Conservation (phyloP, 495 filamentous ascomycete species). For the Bacidia gigantensis region DNA sequence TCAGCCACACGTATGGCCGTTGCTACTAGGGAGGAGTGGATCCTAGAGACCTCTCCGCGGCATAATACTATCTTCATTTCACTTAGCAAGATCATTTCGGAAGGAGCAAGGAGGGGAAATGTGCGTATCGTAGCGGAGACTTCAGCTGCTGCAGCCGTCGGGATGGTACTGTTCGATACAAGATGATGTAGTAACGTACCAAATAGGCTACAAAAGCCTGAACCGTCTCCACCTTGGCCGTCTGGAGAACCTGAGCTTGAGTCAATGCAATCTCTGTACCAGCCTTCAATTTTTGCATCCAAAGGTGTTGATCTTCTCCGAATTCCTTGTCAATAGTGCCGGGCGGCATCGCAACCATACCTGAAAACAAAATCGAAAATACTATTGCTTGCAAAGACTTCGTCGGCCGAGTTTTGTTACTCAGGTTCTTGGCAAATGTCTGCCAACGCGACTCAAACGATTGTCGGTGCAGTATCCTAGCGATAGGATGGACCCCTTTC, state of each 20-base stretch:
- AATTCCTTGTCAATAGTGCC: conserved; percentile 34
- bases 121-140: too few species aligned
- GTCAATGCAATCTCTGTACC: conserved; percentile 49
- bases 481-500: conserved; percentile 49
- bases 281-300: conserved; percentile 46
- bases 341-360: conserved; percentile 48
- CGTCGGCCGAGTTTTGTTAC: conserved; percentile 35
- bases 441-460: conserved; percentile 49
- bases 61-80: conserved; percentile 48
- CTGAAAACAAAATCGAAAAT: conserved; percentile 53
- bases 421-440: conserved; percentile 47
- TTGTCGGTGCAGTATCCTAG: conserved; percentile 47
- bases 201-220: conserved; percentile 47
- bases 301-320: conserved; percentile 33
- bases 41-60: conserved; percentile 51
- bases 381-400: conserved; percentile 52
- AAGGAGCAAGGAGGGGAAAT: not conserved
- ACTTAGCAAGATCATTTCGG: not conserved
- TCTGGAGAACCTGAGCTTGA: conserved; percentile 54
- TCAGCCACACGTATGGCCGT: conserved; percentile 59
- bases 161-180: too few species aligned
- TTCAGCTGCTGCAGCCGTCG: too few species aligned
- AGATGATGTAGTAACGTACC: conserved; percentile 7
- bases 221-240: conserved; percentile 54
- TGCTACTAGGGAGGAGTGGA: conserved; percentile 55